A percentile compares a stretch with the other conserved stretches of the same genome.
phyloP scores from a whole-genome alignment of 2,329 filamentous ascomycete genomes.

The Fusarium sp. region DNA sequence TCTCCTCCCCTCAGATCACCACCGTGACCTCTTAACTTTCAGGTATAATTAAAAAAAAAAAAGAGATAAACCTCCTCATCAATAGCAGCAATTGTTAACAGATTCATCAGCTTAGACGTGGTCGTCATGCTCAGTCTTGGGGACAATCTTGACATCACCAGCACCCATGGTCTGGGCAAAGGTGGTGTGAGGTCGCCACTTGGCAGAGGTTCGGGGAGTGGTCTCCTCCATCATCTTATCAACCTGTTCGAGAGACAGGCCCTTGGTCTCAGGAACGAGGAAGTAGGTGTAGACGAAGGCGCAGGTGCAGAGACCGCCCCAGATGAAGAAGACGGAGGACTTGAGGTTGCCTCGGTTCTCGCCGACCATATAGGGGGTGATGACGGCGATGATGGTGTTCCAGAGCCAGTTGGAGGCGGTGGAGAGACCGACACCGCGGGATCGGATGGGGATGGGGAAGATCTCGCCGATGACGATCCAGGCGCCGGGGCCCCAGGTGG shows the following conservation, averaged over 20 bases:
- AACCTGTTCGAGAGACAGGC: constrained; percentile 81
- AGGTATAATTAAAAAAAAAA: constrained; percentile 26
- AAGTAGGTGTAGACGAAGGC: constrained; percentile 77
- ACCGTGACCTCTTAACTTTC: constrained; percentile 3
- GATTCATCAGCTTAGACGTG: constrained; percentile 44
- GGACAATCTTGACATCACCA: constrained; percentile 45
- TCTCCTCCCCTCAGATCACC: constrained; percentile 1
- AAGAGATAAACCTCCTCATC: constrained; percentile 14
- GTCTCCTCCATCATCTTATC: constrained; percentile 92
- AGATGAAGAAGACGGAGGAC: constrained; percentile 80
- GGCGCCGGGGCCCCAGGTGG: constrained; percentile 85
- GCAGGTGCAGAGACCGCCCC: constrained; percentile 73
- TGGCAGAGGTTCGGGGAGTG: constrained; percentile 78
- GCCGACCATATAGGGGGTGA: constrained; percentile 76
- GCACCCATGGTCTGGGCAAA: constrained; percentile 64
- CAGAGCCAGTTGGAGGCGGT: constrained; percentile 74
- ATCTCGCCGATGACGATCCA: constrained; percentile 91
- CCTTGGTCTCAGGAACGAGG: constrained; percentile 80
- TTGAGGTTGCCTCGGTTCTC: constrained; percentile 56
- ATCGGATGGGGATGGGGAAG: constrained; percentile 89
- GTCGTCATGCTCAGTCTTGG: constrained; percentile 48
- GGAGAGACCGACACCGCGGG: constrained; percentile 86
- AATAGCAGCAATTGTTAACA: neutral
- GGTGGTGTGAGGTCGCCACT: constrained; percentile 79
- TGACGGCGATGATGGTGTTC: constrained; percentile 79